Base-by-base conservation (phyloP, 2,329 filamentous ascomycete species). In the Samsoniella hepiali region DNA sequence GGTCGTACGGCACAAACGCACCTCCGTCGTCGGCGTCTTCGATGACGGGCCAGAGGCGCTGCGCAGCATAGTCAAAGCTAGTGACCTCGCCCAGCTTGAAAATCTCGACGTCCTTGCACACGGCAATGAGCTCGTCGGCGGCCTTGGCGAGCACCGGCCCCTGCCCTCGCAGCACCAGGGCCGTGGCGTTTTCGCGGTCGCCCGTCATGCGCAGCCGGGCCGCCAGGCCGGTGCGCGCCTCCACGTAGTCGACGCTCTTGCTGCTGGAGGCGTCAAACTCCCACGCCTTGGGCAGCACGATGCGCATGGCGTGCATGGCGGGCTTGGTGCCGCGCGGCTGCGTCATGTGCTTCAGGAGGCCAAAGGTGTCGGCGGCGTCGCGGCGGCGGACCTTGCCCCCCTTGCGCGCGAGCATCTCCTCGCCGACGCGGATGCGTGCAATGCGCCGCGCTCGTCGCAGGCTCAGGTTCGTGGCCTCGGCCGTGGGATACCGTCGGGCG, bases 321-420 rank as follows among this genome's bases (percentile, higher is more conserved):
- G 70, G 67, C 58, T 68, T 69, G n/a, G 71, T 47, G 9, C 51
- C 71, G 38, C 68, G 71, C 64, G 68, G 69, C 60, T 70, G 70
- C 15, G 78, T 81, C 66, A 69, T 73, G 15, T 68, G 68, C 65
- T 72, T 73, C 64, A 84, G 72, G 4, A 75, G 65, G 9, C 69
- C 65, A 47, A 83, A 73, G 11, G 77, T 75, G 6, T 70, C 66
- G 15, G 72, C 36, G 9, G 47, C 58, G 50, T 45, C 38, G 38
- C 58, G 50, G 15, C 40, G 36, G 15, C 58, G 58, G 10, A 31
- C 40, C 47, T 38, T 54, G 51, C 42, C 60, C 31, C 11, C 17
- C 22, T 40, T 38, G 32, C 31, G n/a, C 34, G 50, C 51, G 22
- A 56, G 44, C 7, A 55, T 57, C 42, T 62, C 60, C n/a, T 56